Percentiles rank a stretch among this genome's conserved stretches.
Evolutionary conservation across 2,329 filamentous ascomycete genomes (phyloP).

Genomic region (Lachnellula hyalina): DNA sequence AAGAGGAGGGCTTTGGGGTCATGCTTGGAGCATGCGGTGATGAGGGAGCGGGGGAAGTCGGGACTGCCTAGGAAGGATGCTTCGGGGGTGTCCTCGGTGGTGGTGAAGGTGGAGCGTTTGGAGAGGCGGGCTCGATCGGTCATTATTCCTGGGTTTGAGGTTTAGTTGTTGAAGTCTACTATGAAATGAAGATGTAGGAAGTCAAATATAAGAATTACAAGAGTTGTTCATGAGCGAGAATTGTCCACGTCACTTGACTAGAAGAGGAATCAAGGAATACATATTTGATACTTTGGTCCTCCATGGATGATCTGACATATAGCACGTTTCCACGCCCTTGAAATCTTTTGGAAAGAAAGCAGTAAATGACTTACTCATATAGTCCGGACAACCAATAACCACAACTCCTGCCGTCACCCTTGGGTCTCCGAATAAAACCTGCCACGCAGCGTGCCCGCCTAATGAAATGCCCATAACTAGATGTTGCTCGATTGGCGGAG

Average conservation of each 20-base stretch:
- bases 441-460: constrained; percentile 85
- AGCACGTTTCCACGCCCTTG: no score
- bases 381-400: constrained; percentile 88
- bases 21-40: constrained; percentile 55
- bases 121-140: constrained; percentile 69
- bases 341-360: background rate
- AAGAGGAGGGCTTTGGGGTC: constrained; percentile 77
- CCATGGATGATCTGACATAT: no score
- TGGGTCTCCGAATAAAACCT: constrained; percentile 71
- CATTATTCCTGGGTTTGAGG: constrained; percentile 50
- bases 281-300: no score
- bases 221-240: no score
- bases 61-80: constrained; percentile 66
- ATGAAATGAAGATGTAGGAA: no score
- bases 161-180: no score
- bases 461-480: constrained; percentile 77
- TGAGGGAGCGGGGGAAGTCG: constrained; percentile 68
- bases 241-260: background rate
- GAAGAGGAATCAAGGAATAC: no score
- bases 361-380: constrained; percentile 49
- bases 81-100: constrained; percentile 46
- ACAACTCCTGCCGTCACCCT: constrained; percentile 73
- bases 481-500: constrained; percentile 52
- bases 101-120: constrained; percentile 56
- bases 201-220: no score